Percentiles rank a stretch among this genome's conserved stretches.
Conservation (phyloP, 176 grass and related monocot species). For the Thalia dealbata region DNA sequence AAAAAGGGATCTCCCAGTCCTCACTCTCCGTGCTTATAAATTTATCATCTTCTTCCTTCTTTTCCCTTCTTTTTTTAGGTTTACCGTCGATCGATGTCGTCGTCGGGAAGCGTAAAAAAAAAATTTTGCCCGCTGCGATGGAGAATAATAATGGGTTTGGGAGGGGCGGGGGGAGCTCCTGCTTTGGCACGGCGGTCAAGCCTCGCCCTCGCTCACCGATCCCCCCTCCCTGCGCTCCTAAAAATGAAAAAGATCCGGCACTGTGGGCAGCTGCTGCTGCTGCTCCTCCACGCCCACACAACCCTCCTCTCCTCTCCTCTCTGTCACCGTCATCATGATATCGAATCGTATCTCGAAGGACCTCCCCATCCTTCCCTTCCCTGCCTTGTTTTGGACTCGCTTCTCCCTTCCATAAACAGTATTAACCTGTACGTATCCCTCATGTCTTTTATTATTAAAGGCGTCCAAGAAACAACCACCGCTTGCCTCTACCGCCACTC, state of each 20-base stretch:
- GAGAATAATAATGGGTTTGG: no score
- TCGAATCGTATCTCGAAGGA: neutral
- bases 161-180: no score
- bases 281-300: no score
- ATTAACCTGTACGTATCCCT: neutral
- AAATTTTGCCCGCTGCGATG: neutral
- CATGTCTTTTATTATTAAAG: neutral
- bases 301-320: neutral
- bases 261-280: no score
- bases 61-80: no score
- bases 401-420: constrained; percentile 1
- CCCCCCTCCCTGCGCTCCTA: neutral
- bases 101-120: neutral
- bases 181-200: no score
- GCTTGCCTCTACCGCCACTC: no score
- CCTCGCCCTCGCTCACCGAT: no score
- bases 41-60: no score
- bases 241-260: neutral
- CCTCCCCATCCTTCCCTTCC: neutral
- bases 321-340: neutral
- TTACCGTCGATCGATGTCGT: neutral
- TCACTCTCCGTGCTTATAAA: no score
- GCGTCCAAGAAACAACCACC: neutral
- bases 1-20: constrained; percentile 1
- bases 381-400: neutral